Base-by-base conservation (phyloP, 2,329 filamentous ascomycete genomes). In the Diaporthe sp. region DNA sequence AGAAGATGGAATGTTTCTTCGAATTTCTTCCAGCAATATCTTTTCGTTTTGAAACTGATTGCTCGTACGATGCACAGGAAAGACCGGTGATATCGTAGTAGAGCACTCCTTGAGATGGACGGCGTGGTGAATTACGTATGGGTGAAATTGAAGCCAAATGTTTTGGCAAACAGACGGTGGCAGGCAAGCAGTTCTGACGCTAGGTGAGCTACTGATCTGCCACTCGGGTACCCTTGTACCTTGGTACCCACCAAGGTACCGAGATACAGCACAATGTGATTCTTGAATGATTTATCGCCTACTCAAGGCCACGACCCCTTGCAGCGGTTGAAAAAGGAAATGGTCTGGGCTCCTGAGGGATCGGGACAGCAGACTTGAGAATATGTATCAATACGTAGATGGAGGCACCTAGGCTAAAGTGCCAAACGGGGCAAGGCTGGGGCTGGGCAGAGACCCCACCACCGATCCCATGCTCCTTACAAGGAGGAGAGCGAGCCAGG, bases 361-460 rank as follows among this genome's bases (percentile, higher is more conserved):
- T 37, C 37, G 37, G 32, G 8, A 58, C 9, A 32, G 19, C 17
- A 58, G n/a, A 19, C 32, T 44, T 15, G 25, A 27, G 27, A 27
- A 17, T 22, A 22, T 47, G 1, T 2, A 6, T 42, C 25, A 32
- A 32, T n/a, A n/a, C n/a, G n/a, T n/a, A n/a, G n/a, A n/a, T n/a
- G n/a, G n/a, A n/a, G n/a, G n/a, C n/a, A n/a, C n/a, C n/a, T n/a
- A n/a, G n/a, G n/a, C n/a, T n/a, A n/a, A n/a, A 37, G 6, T 37
- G 35, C 35, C 35, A 50, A 50, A 65, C 61, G 30, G 37, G 61
- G 61, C 61, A 47, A 50, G 61, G 61, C 59, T 65, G 42, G 42
- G 39, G 37, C 37, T 44, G 9, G 25, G n/a, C 42, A 51, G n/a
- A 37, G n/a, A 32, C 27, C 63, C 63, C 63, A 68, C 63, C 63